Evolutionary conservation across 169 alveolate genomes (phyloP), one percentile per base, ranked within the genome.

Genomic region (Cryptosporidium meleagridis): DNA sequence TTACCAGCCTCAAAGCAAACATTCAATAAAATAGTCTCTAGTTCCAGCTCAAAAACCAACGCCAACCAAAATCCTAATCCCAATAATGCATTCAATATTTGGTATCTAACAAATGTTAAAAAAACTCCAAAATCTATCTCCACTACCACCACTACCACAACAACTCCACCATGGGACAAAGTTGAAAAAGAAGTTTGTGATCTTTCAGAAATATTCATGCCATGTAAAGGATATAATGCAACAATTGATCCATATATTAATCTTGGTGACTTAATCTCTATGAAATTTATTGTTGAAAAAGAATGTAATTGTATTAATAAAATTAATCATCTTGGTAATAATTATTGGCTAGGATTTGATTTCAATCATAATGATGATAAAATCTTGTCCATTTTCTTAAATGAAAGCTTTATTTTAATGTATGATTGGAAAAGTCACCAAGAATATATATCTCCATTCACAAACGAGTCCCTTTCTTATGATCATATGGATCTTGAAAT

Each of bases 301-400:
- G 70, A 73, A 9, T 73, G 52, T 59, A 37, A 73, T 37, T 73
- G 86, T 23, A 12, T 18, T 10, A 12, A 59, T 9, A 73, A 21
- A 23, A 73, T 73, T 41, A 23, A 35, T 12, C 86, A 73, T 35
- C 39, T 73, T 31, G 70, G 70, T 9, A 59, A 41, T 37, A 5
- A 53, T 10, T 73, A 73, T 39, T 73, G 86, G 86, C 26, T 73
- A 21, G 86, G 86, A 55, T 73, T 73, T 58, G 86, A 73, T 26
- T 41, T 73, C 14, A 31, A 31, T 3, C 21, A 58, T 26, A 33
- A 73, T 23, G 12, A 35, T 26, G 51, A 73, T 12, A 39, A 58
- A 1, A 41, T 73, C 16, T 55, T 73, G 1, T 48, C 62, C 0
- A 31, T 73, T 0, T 59, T 53, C 6, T n/a, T 73, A 2, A 73